phyloP scores from a whole-genome alignment of 371 early-diverging fungal species.

The Coemansia sp. region DNA sequence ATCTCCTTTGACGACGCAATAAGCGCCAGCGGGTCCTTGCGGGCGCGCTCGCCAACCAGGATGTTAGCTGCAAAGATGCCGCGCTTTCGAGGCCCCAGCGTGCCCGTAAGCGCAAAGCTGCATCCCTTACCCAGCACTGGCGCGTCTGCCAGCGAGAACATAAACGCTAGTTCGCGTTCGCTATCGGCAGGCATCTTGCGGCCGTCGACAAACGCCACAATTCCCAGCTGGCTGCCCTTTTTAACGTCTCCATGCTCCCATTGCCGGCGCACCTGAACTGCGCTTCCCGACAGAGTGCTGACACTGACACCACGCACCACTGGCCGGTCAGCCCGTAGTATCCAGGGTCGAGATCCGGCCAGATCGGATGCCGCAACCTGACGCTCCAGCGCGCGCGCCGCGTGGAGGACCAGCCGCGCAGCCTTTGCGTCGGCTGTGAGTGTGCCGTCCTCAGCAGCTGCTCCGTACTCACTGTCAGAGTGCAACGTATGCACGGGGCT shows the following conservation, averaged over 20 bases:
- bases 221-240: constrained; percentile 6
- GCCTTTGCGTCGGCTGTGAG: constrained; percentile 31
- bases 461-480: constrained; percentile 3
- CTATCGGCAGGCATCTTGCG: constrained; percentile 3
- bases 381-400: constrained; percentile 37
- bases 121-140: constrained; percentile 17
- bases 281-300: constrained; percentile 3
- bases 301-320: constrained; percentile 29
- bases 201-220: constrained; percentile 34
- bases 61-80: constrained; percentile 46
- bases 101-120: constrained; percentile 46
- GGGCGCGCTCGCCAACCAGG: constrained; percentile 10
- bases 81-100: constrained; percentile 38
- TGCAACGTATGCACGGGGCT: constrained; percentile 5
- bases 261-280: constrained; percentile 36
- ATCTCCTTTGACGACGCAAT: constrained; percentile 42
- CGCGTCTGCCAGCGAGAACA: constrained; percentile 40
- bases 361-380: constrained; percentile 33
- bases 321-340: constrained; percentile 23
- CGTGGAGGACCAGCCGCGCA: constrained; percentile 25
- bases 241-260: constrained; percentile 20
- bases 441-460: constrained; percentile 24
- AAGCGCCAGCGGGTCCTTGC: constrained; percentile 9
- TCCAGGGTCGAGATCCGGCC: constrained; percentile 40
- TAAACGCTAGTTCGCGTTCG: constrained; percentile 24